These are phyloP conservation scores for Spathaspora hagerdaliae DNA, from an alignment of 805 yeast species.

Conservation along the genomic window DNA sequence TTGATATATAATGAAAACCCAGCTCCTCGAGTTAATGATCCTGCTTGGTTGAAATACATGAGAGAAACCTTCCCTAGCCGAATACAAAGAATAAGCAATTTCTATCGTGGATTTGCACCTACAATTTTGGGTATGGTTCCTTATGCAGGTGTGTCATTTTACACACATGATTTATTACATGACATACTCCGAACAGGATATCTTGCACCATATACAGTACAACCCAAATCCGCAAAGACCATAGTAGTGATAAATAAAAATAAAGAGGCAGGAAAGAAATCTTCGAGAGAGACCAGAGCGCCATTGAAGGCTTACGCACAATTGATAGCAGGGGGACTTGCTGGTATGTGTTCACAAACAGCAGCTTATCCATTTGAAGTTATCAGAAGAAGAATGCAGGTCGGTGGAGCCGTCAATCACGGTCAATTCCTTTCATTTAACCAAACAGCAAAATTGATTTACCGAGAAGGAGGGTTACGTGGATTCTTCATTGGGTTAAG, in stretches of 20 bases:
- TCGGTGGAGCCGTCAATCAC: constrained; percentile 69
- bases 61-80: constrained; percentile 28
- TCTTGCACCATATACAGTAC: constrained; percentile 52
- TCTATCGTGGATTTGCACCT: constrained; percentile 91
- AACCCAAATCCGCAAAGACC: constrained; percentile 42
- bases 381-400: constrained; percentile 92
- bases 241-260: constrained; percentile 5
- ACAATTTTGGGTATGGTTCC: constrained; percentile 95
- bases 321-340: constrained; percentile 88
- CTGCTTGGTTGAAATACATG: constrained; percentile 32
- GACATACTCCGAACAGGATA: constrained; percentile 70
- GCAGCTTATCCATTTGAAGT: constrained; percentile 98
- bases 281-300: constrained; percentile 42
- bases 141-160: constrained; percentile 95
- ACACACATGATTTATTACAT: constrained; percentile 88
- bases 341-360: constrained; percentile 92
- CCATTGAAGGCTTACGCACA: constrained; percentile 92
- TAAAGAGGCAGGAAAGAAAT: constrained; percentile 14
- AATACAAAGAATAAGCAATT: constrained; percentile 51
- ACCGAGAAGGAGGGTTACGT: constrained; percentile 67
- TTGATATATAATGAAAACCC: constrained; percentile 34
- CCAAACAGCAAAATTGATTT: constrained; percentile 57
- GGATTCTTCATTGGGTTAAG: constrained; percentile 94
- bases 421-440: constrained; percentile 54
- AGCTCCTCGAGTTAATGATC: constrained; percentile 29